These are phyloP conservation scores for Aureobasidium leucospermi DNA, from an alignment of 2,329 filamentous ascomycete genomes.

Conservation along the genomic window DNA sequence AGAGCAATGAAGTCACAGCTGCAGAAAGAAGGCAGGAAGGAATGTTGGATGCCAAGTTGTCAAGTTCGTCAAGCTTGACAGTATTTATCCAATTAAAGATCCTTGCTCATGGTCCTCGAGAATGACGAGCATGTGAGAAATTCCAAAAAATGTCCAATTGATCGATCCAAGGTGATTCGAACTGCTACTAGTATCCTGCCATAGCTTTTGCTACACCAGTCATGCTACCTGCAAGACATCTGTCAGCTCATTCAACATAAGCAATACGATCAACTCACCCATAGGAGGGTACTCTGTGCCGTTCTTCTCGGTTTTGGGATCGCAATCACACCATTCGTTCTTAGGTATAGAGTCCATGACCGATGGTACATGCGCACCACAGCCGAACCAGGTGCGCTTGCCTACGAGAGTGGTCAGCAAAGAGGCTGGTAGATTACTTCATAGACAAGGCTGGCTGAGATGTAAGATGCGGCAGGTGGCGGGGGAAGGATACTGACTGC, in stretches of 20 bases:
- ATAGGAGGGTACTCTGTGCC: slow-evolving; percentile 15
- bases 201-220: slow-evolving; percentile 25
- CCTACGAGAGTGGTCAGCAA: slow-evolving; percentile 18
- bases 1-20: slow-evolving; percentile 1
- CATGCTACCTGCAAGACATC: slow-evolving; percentile 20
- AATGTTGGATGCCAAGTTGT: background rate
- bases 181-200: slow-evolving; percentile 20
- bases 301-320: slow-evolving; percentile 54
- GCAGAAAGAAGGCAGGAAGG: background rate
- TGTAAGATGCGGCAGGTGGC: slow-evolving; percentile 1
- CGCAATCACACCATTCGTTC: slow-evolving; percentile 57
- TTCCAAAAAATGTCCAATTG: background rate
- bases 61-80: background rate
- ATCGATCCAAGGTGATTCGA: background rate
- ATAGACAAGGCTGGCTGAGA: slow-evolving; percentile 12
- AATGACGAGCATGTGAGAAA: background rate
- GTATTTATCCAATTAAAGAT: background rate
- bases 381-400: slow-evolving; percentile 29
- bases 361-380: slow-evolving; percentile 22
- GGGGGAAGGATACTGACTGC: slow-evolving; percentile 44
- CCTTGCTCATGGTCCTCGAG: background rate
- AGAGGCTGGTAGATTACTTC: slow-evolving; percentile 10
- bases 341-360: slow-evolving; percentile 56
- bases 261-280: slow-evolving; percentile 9
- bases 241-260: background rate